Evolutionary conservation across 2,329 filamentous ascomycete species (phyloP).

Genomic region (Fusarium sulawesiense): DNA sequence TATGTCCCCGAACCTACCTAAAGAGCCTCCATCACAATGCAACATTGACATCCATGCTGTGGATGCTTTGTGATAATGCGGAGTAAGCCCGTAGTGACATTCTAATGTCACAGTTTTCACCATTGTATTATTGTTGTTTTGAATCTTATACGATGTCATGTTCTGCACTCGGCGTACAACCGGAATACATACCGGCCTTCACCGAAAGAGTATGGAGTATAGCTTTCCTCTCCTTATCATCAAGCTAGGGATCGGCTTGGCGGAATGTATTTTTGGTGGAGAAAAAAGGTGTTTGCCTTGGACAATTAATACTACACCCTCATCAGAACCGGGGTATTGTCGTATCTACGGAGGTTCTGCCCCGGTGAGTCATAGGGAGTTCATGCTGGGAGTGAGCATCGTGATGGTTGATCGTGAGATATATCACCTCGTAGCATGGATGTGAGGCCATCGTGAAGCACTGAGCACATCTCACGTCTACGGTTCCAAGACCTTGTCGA

Average conservation of each 20-base stretch:
- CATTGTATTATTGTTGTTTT: background rate
- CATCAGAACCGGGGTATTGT: background rate
- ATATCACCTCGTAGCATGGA: background rate
- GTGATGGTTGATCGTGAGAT: background rate
- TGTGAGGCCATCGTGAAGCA: conserved; percentile 2
- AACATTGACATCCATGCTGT: background rate
- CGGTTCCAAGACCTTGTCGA: background rate
- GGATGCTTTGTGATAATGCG: background rate
- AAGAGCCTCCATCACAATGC: background rate
- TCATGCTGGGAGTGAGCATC: background rate
- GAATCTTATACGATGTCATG: background rate
- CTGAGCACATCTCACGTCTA: background rate
- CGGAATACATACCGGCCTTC: background rate
- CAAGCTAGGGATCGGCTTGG: conserved; percentile 1
- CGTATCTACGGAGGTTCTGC: conserved; percentile 3
- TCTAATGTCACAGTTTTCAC: background rate
- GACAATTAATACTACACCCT: background rate
- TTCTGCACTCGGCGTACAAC: background rate
- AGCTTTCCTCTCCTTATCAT: background rate
- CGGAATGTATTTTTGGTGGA: background rate
- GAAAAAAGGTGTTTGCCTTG: background rate
- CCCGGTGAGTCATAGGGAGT: conserved; percentile 12
- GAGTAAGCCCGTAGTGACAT: background rate
- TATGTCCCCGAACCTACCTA: background rate
- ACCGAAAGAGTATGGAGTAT: background rate